phyloP scores from a whole-genome alignment of 345 rosid species.

The Stellera chamaejasme region DNA sequence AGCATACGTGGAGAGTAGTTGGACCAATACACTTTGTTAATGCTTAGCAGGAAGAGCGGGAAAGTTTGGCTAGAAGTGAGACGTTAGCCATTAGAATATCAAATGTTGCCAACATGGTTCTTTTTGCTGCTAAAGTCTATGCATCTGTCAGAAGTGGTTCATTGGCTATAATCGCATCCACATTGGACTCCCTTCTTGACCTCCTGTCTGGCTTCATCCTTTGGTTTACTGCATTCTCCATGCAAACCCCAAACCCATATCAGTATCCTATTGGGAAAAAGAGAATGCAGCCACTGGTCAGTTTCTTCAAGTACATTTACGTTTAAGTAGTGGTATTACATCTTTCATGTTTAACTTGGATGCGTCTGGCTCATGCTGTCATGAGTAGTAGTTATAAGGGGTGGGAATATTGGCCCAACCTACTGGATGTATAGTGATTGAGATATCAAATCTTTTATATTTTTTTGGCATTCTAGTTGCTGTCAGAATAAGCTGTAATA shows the following conservation, averaged over 20 bases:
- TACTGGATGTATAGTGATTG: not conserved
- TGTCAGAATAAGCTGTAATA: not conserved
- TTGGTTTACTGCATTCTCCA: constrained; percentile 98
- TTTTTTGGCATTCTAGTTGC: not conserved
- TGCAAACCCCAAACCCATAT: constrained; percentile 94
- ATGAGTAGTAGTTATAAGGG: not conserved
- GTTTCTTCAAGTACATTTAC: constrained; percentile 18
- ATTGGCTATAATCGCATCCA: constrained; percentile 91
- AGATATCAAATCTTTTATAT: not conserved
- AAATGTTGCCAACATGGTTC: constrained; percentile 87
- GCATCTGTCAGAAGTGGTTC: constrained; percentile 92
- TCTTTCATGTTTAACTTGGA: not conserved
- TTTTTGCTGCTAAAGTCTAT: constrained; percentile 89
- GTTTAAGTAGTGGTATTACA: not conserved
- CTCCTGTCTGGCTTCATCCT: constrained; percentile 97
- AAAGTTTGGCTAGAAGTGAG: constrained; percentile 78
- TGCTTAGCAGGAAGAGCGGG: constrained; percentile 74
- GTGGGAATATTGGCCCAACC: not conserved
- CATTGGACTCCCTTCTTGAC: constrained; percentile 96
- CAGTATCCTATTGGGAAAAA: constrained; percentile 97
- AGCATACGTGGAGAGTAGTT: constrained; percentile 5
- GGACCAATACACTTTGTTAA: constrained; percentile 9
- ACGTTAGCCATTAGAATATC: constrained; percentile 87
- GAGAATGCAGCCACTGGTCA: constrained; percentile 96
- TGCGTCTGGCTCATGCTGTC: not conserved